Percentiles rank a stretch among this genome's conserved stretches.
Evolutionary conservation across 495 filamentous ascomycete genomes (phyloP).

Genomic region (Pseudoneurospora amorphoporcata): DNA sequence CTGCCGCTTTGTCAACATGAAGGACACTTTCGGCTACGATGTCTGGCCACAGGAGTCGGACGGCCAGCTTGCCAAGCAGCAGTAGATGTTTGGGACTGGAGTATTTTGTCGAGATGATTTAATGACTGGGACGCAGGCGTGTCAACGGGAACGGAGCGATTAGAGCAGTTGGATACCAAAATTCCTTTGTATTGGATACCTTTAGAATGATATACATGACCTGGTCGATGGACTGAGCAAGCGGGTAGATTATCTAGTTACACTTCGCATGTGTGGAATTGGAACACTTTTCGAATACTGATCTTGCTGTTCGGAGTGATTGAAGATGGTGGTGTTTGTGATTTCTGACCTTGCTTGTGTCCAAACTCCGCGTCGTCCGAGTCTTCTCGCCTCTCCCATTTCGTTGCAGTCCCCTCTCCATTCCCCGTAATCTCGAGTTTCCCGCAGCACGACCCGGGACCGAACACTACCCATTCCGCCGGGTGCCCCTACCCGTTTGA

Average conservation of each 20-base stretch:
- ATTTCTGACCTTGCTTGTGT: not conserved
- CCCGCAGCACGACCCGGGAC: not conserved
- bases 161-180: not conserved
- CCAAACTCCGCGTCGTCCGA: not conserved
- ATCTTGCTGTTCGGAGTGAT: not conserved
- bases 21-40: conserved; percentile 50
- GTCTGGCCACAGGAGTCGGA: conserved; percentile 35
- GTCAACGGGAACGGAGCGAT: not conserved
- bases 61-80: conserved; percentile 5
- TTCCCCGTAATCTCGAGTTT: not conserved
- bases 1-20: conserved; percentile 72
- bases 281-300: not conserved
- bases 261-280: not conserved
- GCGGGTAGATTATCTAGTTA: not conserved
- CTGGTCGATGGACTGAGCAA: not conserved
- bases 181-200: not conserved
- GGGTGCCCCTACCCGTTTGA: not conserved
- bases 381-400: not conserved
- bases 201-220: not conserved
- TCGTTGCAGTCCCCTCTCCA: too few relatives aligned
- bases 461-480: not conserved
- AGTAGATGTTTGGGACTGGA: not conserved
- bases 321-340: not conserved
- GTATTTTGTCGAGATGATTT: not conserved
- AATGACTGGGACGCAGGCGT: not conserved